Percentiles rank a stretch among this genome's conserved stretches.
Evolutionary conservation across 148 eudicot genomes (phyloP).

Genomic region (Pharnaceum exiguum): DNA sequence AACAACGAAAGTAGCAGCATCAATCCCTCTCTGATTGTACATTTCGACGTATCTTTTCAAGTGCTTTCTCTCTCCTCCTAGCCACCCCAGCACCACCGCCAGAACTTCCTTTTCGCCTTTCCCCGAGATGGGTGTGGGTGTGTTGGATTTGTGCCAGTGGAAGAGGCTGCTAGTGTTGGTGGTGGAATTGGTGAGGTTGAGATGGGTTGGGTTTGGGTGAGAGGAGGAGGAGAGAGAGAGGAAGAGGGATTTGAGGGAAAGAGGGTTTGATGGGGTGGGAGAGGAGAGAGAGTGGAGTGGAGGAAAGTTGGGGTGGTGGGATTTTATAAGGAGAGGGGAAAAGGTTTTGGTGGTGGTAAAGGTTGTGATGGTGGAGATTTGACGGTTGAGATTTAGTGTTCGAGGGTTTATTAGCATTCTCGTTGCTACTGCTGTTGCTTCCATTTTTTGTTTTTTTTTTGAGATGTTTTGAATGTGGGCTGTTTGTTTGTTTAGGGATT

Average conservation of each 20-base stretch:
- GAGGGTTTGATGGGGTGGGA: constrained; percentile 1
- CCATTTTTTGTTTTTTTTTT: constrained; percentile 13
- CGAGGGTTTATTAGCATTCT: constrained; percentile 15
- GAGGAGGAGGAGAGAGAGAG: constrained; percentile 19
- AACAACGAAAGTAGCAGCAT: constrained; percentile 58
- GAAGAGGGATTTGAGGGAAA: not conserved
- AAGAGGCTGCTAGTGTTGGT: constrained; percentile 1
- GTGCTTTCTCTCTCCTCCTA: constrained; percentile 69
- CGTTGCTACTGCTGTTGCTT: constrained; percentile 8
- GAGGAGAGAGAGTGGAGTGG: not conserved
- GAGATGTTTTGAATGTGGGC: not conserved
- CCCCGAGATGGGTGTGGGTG: not conserved
- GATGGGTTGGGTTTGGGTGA: not conserved
- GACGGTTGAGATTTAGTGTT: constrained; percentile 2
- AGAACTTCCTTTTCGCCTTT: constrained; percentile 31
- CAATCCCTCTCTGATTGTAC: constrained; percentile 61
- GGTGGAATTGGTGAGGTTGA: not conserved
- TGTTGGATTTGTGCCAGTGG: constrained; percentile 22
- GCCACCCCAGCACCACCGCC: constrained; percentile 85
- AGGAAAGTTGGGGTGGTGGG: constrained; percentile 1
- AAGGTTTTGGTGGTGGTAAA: constrained; percentile 1
- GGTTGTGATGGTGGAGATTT: constrained; percentile 1
- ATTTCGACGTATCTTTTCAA: constrained; percentile 67
- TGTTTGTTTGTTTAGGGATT: too few species aligned
- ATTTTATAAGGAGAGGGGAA: constrained; percentile 3